phyloP scores from a whole-genome alignment of 225 moss, liverwort and hornwort species.

The Lunularia cruciata region DNA sequence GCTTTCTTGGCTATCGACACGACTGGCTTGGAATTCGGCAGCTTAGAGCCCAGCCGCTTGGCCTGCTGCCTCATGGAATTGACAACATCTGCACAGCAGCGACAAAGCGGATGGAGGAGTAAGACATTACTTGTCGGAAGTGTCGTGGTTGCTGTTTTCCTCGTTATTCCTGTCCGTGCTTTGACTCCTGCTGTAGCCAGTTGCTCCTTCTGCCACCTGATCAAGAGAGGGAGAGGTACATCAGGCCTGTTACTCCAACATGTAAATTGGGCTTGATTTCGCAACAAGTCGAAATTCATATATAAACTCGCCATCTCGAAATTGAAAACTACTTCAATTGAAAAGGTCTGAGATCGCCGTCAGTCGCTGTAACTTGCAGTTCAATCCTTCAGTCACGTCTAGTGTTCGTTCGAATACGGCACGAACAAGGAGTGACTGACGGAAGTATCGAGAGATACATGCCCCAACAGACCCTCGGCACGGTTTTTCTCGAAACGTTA shows the following conservation, averaged over 20 bases:
- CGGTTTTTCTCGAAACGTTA: no score
- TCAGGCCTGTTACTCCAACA: slow-evolving; percentile 2
- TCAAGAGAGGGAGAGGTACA: not conserved
- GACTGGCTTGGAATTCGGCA: not conserved
- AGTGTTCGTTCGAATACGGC: no score
- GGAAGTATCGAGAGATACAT: no score
- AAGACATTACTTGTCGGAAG: not conserved
- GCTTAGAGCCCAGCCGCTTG: not conserved
- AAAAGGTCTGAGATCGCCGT: no score
- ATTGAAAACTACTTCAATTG: not conserved
- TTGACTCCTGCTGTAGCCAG: not conserved
- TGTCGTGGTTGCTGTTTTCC: not conserved
- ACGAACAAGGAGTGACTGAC: no score
- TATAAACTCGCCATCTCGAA: slow-evolving; percentile 7
- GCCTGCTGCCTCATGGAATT: not conserved
- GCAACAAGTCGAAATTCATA: slow-evolving; percentile 4
- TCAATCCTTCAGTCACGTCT: no score
- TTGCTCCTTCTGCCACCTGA: not conserved
- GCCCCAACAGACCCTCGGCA: no score
- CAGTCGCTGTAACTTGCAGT: no score
- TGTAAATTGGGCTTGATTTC: not conserved
- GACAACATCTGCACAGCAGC: slow-evolving; percentile 8
- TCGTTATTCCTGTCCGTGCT: not conserved
- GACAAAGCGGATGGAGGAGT: slow-evolving; percentile 1
- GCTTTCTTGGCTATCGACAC: not conserved